A percentile compares a stretch with the other conserved stretches of the same genome.
Conservation (phyloP, 1,284 basidiomycete genomes). For the Coriolopsis trogii region DNA sequence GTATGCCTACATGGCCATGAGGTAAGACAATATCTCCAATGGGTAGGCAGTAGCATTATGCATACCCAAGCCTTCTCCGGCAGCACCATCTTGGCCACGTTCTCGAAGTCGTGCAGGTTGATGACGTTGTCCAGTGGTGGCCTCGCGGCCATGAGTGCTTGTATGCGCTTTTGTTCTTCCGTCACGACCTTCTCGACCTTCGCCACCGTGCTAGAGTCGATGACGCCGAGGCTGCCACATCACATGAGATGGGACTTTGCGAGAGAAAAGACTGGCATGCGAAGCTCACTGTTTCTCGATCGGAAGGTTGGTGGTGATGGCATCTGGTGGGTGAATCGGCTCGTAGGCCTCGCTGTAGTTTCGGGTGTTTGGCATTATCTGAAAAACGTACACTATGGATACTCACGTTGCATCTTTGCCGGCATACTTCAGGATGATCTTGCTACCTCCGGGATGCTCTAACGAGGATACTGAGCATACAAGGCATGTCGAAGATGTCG, state of each 20-base stretch:
- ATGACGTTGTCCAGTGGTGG: conserved; percentile 63
- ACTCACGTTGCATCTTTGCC: conserved; percentile 76
- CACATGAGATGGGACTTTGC: neutral
- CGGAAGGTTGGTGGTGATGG: conserved; percentile 63
- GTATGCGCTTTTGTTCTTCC: conserved; percentile 44
- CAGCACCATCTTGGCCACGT: conserved; percentile 55
- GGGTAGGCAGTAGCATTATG: neutral
- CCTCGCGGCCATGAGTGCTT: conserved; percentile 41
- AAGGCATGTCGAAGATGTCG: neutral
- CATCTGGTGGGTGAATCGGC: conserved; percentile 66
- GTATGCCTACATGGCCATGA: conserved; percentile 54
- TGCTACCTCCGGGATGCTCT: conserved; percentile 74
- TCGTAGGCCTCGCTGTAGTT: conserved; percentile 56
- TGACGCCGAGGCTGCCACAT: conserved; percentile 44
- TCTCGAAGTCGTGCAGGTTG: conserved; percentile 76
- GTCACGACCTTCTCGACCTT: conserved; percentile 49
- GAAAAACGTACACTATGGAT: no score
- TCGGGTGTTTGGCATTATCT: no score
- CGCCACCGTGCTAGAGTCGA: conserved; percentile 50
- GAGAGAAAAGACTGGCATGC: neutral
- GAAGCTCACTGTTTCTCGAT: conserved; percentile 50
- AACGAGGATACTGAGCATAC: neutral
- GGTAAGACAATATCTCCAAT: neutral
- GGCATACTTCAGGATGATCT: conserved; percentile 71
- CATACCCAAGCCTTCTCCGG: conserved; percentile 47